Evolutionary conservation across 495 filamentous ascomycete species (phyloP), one percentile per base, ranked within the genome.

Genomic region (Penicillium pancosmium): DNA sequence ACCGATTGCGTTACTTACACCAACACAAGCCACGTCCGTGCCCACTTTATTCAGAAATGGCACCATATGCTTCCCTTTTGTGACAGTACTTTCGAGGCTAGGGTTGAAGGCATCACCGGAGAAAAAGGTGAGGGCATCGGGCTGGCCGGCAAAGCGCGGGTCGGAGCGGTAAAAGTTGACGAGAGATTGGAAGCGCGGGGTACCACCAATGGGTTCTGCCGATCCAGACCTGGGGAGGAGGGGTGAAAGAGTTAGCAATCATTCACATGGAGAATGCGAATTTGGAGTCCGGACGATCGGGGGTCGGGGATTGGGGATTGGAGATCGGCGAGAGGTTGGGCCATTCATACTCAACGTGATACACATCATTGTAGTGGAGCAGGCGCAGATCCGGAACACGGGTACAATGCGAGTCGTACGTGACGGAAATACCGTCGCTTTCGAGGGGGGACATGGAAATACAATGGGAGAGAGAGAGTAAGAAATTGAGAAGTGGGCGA

Each of bases 61-160:
- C 9, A 96, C 84, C 92, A 97, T 96, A 72, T 96, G 92, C 56
- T 81, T 73, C 73, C 91, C 92, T 74, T 95, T 95, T 2, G 92
- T 96, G 4, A 95, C 83, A 8, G 88, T 88, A 60, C 86, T 91
- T 71, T 97, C 92, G 50, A 96, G 72, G 59, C 88, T 91, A 1
- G 92, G 92, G 69, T 97, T 96, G 74, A 92, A 97, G 4, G 87
- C 91, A 82, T 97, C 92, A 36, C 92, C 92, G 9, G 91, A 94
- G 74, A 97, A 97, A 60, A 96, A 80, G 7, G 90, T 93, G 9
- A 95, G 70, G 11, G 91, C 74, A 15, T 82, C 72, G 5, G 90
- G 80, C 61, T 89, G 87, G 8, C 72, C 81, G 19, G 75, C 66
- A 67, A 83, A 94, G 19, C 72, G 73, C 12, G 80, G 68, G 50